Percentiles rank a stretch among this genome's conserved stretches.
Evolutionary conservation across 106 monocot genomes (phyloP).

Genomic region (Cymbidium sinense): DNA sequence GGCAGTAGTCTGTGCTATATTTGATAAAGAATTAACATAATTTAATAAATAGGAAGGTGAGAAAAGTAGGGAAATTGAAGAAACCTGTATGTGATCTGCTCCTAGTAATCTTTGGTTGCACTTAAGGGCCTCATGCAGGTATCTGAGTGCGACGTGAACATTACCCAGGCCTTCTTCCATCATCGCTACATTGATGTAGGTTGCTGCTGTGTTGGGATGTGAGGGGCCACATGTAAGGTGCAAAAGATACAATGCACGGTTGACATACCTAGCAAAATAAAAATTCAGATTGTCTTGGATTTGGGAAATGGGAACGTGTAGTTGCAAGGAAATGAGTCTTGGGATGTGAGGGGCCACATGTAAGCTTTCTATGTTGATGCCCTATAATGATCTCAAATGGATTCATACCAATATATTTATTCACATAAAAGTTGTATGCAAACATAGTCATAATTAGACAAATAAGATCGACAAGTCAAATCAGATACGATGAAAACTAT

Average conservation of each 20-base stretch:
- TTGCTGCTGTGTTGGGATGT: constrained; percentile 95
- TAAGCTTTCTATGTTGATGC: too few species aligned
- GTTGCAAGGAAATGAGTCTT: too few species aligned
- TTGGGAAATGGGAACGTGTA: not conserved
- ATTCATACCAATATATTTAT: too few species aligned
- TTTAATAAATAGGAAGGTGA: not conserved
- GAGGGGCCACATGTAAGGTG: constrained; percentile 93
- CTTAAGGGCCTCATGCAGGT: constrained; percentile 90
- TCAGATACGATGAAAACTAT: too few species aligned
- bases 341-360: too few species aligned
- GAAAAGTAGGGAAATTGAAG: not conserved
- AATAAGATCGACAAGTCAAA: too few species aligned
- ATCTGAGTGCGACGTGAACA: constrained; percentile 88
- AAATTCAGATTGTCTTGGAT: not conserved
- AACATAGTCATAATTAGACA: too few species aligned
- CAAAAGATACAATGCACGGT: constrained; percentile 88
- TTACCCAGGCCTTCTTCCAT: constrained; percentile 99
- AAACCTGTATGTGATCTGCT: constrained; percentile 92
- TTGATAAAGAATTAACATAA: not conserved
- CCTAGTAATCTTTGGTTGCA: constrained; percentile 92
- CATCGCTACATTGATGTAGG: constrained; percentile 98
- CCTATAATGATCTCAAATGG: too few species aligned
- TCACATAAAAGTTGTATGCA: too few species aligned
- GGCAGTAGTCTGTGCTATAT: constrained; percentile 72
- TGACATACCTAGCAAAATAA: constrained; percentile 64